Evolutionary conservation across 257 asterid species (phyloP).

Genomic region (Fraxinus quadrangulata): DNA sequence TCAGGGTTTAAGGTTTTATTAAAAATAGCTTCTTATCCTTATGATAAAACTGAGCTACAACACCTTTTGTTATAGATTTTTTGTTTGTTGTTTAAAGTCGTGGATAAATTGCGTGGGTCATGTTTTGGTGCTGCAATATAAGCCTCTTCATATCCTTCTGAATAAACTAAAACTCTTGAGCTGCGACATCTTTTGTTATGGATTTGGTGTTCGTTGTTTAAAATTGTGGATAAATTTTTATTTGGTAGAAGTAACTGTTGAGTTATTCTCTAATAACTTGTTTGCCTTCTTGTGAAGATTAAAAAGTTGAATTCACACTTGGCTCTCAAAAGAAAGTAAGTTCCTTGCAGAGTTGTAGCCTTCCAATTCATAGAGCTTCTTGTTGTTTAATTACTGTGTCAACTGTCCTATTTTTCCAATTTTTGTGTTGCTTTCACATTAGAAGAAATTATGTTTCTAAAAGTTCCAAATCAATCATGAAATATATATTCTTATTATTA

Average conservation of each 20-base stretch:
- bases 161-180: too few relatives aligned
- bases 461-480: conserved; percentile 11
- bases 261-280: conserved; percentile 23
- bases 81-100: too few relatives aligned
- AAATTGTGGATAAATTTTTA: not conserved
- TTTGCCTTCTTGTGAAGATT: conserved; percentile 56
- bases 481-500: not conserved
- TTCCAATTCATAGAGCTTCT: conserved; percentile 7
- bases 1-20: too few relatives aligned
- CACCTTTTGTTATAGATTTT: too few relatives aligned
- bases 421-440: not conserved
- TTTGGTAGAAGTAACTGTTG: not conserved
- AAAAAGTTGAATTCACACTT: conserved; percentile 95
- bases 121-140: too few relatives aligned
- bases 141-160: too few relatives aligned
- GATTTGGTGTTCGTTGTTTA: too few relatives aligned
- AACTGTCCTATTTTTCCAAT: conserved; percentile 5
- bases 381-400: conserved; percentile 1
- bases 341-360: conserved; percentile 21
- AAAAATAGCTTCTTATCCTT: too few relatives aligned
- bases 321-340: conserved; percentile 93
- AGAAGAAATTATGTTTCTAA: conserved; percentile 12
- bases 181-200: too few relatives aligned
- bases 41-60: too few relatives aligned
- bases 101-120: too few relatives aligned